Base-by-base conservation (phyloP, 2,329 filamentous ascomycete genomes). In the Ophiostoma triangulosporum region DNA sequence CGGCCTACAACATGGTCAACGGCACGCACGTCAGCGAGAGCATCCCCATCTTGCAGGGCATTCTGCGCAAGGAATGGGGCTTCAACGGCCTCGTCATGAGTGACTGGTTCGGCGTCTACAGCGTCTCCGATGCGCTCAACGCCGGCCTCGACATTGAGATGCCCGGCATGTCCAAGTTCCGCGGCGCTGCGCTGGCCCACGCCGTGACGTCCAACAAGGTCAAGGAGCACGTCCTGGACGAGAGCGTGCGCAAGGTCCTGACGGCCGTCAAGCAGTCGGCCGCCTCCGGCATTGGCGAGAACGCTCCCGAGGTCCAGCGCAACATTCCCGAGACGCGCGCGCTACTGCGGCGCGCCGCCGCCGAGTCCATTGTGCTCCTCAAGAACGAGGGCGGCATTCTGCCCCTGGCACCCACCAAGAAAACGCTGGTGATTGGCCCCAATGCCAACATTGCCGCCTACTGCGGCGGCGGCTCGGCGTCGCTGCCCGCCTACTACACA, bases 301-400 rank as follows among this genome's bases (percentile, higher is more conserved):
- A 52, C 2, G 56, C 56, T 2, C 56, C 54, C 31, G 58, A 58
- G 32, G 15, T n/a, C 12, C 29, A n/a, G 24, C 45, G 27, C 33
- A 29, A 57, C 40, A 45, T 31, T 7, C 53, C 56, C 14, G 57
- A 57, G 27, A 56, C 55, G 12, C 14, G 51, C 4, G 51, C 54
- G 2, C 55, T 54, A 20, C 45, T 59, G 50, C 56, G 57, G 3
- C 52, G 51, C 6, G 32, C 57, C 1, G 56, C 57, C 1, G 53
- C 57, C 7, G 58, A 58, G 9, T 56, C 56, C 4, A 20, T 60
- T 1, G 59, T 60, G 6, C 52, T 60, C 1, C 53, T 60, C 4
- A 60, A 82, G 65, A 83, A 83, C 58, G 71, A 79, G 36, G 69
- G 69, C 27, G 64, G 66, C 29, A 64, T 77, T 4, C 66, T 84